Conservation (phyloP, 2,329 filamentous ascomycete genomes). For the Herpotrichia juniperi region DNA sequence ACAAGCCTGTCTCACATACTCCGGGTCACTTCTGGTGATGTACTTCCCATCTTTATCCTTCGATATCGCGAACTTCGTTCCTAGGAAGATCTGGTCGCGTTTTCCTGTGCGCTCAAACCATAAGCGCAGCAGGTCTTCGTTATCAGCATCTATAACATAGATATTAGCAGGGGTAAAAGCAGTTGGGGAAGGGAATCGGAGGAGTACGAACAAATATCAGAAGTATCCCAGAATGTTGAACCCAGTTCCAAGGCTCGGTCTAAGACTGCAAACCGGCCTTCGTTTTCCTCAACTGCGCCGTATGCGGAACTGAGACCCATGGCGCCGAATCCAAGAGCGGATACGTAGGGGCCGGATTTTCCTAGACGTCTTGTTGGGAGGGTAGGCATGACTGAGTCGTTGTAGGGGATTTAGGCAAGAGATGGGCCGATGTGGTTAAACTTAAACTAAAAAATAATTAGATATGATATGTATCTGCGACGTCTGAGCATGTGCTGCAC, state of each 20-base stretch:
- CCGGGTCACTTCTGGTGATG: slow-evolving; percentile 43
- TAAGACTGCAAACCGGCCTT: slow-evolving; percentile 37
- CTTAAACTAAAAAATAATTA: not conserved
- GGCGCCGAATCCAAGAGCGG: slow-evolving; percentile 57
- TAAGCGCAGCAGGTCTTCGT: slow-evolving; percentile 40
- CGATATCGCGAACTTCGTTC: slow-evolving; percentile 44
- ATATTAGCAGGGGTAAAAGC: not conserved
- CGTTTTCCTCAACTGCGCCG: slow-evolving; percentile 9
- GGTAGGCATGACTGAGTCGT: slow-evolving; percentile 6
- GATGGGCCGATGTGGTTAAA: too few relatives aligned
- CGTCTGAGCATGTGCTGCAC: not conserved
- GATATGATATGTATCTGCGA: not conserved
- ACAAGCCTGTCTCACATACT: slow-evolving; percentile 45
- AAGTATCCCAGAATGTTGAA: slow-evolving; percentile 43
- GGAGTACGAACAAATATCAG: slow-evolving; percentile 26
- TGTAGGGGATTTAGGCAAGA: not conserved
- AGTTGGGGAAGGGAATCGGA: not conserved
- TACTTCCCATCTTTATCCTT: slow-evolving; percentile 53
- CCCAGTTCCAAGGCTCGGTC: slow-evolving; percentile 59
- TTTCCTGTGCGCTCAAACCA: slow-evolving; percentile 42
- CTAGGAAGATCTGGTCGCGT: slow-evolving; percentile 56
- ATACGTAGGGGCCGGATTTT: slow-evolving; percentile 56
- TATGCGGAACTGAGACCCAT: slow-evolving; percentile 51
- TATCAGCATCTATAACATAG: slow-evolving; percentile 33
- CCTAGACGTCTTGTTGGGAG: slow-evolving; percentile 54